phyloP scores from a whole-genome alignment of 345 rosid species.

The Rhizophora mangle region DNA sequence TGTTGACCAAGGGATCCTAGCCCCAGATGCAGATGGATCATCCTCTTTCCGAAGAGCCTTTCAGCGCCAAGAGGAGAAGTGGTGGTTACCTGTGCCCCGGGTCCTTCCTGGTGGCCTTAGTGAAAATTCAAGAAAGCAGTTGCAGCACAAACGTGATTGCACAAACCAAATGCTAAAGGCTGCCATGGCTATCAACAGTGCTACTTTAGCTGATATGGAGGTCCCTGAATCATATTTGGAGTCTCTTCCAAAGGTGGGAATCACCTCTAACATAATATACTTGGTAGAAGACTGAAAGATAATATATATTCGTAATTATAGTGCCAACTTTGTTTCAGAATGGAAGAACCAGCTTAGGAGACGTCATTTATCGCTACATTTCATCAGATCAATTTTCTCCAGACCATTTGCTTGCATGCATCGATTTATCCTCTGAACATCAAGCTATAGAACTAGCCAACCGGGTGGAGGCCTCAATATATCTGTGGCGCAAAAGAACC shows the following conservation, averaged over 20 bases:
- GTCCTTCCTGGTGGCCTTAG: constrained; percentile 77
- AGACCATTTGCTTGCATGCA: constrained; percentile 83
- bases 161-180: constrained; percentile 97
- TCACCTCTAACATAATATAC: not conserved
- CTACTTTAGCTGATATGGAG: constrained; percentile 78
- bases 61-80: constrained; percentile 96
- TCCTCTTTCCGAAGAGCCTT: constrained; percentile 63
- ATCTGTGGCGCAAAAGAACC: constrained; percentile 63
- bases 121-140: constrained; percentile 68
- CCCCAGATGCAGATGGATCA: constrained; percentile 69
- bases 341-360: constrained; percentile 84
- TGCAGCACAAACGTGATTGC: constrained; percentile 91
- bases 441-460: constrained; percentile 93
- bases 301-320: not conserved
- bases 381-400: constrained; percentile 83
- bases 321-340: constrained; percentile 49
- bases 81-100: constrained; percentile 98
- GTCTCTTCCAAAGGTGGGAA: constrained; percentile 80
- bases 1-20: constrained; percentile 86
- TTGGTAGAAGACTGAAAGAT: not conserved
- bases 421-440: constrained; percentile 89
- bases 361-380: constrained; percentile 71
- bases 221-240: constrained; percentile 81
- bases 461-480: constrained; percentile 75
- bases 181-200: constrained; percentile 93